Base-by-base conservation (phyloP, 805 yeast species). In the Yamadazyma scolyti region DNA sequence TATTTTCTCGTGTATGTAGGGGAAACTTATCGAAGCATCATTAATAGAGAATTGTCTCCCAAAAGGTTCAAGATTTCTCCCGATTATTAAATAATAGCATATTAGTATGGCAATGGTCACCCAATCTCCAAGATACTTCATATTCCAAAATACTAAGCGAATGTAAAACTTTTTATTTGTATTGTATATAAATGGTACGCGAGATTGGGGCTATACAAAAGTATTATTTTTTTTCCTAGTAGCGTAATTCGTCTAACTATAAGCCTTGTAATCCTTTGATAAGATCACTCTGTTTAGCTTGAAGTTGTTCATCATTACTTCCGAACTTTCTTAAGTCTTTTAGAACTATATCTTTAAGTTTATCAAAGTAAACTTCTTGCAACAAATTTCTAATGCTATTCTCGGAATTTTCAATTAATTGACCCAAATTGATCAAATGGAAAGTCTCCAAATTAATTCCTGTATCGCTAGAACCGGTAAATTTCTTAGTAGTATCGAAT, bases 341-440 rank as follows among this genome's bases (percentile, higher is more conserved):
- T 48, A 64, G 54, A 44, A 89, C 68, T 29, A 93, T 81, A 51
- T 90, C 96, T 50, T 85, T 79, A 12, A 96, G 85, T 65, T 90
- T 90, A 47, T 95, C 97, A 52, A 90, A 90, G 56, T 90, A 90
- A 16, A 90, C 97, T 42, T 87, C 95, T 56, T 90, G 95, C 42
- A 90, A 68, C 65, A 84, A 66, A 46, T 84, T 85, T 58, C 98
- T 75, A 63, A 90, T 66, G 53, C 82, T 86, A 39, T 82, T 78
- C 61, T 90, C 98, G 25, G 85, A 72, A 39, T 86, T 95, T 58
- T 90, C 98, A 9, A 93, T 74, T 40, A 88, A 56, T 3, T 82
- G 66, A 18, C 98, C 98, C 39, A 90, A 61, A 51, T 89, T 89
- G 19, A 88, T 78, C 29, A 90, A 73, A 53, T 93, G 97, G n/a